Evolutionary conservation across 352 stramenopile genomes (phyloP).

Genomic region (Globisporangium echinulatum): DNA sequence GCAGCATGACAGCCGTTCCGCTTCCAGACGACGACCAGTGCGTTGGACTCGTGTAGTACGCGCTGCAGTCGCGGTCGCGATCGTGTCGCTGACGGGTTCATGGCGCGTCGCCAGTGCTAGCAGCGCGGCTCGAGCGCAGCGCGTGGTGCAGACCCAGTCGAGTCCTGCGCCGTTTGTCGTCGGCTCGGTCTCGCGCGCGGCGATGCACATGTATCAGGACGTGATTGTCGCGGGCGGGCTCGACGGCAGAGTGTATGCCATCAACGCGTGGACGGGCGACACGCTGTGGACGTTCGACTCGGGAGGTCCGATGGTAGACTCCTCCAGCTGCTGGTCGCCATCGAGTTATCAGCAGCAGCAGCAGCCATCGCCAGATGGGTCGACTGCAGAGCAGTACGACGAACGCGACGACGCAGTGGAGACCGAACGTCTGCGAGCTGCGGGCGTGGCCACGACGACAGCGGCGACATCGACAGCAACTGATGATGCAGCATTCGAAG

Average conservation of each 20-base stretch:
- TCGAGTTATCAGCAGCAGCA: constrained; percentile 6
- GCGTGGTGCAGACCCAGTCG: constrained; percentile 6
- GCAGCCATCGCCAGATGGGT: background rate
- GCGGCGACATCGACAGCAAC: background rate
- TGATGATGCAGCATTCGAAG: background rate
- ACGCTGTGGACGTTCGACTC: constrained; percentile 81
- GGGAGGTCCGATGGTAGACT: constrained; percentile 75
- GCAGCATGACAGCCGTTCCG: background rate
- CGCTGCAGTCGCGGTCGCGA: background rate
- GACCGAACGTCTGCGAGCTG: background rate
- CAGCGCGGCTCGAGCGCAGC: background rate
- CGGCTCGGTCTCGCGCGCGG: background rate
- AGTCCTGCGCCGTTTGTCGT: constrained; percentile 3
- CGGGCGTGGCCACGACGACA: background rate
- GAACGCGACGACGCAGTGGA: background rate
- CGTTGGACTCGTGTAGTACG: background rate
- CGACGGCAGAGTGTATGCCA: constrained; percentile 66
- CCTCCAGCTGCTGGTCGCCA: constrained; percentile 30
- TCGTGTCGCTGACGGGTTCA: background rate
- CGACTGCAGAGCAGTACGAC: too few species aligned
- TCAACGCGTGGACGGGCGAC: constrained; percentile 75
- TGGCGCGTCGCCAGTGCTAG: background rate
- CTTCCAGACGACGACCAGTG: constrained; percentile 3
- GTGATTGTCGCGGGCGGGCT: constrained; percentile 66
- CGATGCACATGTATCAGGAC: constrained; percentile 19